Evolutionary conservation across 139 green algal genomes (phyloP).

Genomic region (Eudorina sp.): DNA sequence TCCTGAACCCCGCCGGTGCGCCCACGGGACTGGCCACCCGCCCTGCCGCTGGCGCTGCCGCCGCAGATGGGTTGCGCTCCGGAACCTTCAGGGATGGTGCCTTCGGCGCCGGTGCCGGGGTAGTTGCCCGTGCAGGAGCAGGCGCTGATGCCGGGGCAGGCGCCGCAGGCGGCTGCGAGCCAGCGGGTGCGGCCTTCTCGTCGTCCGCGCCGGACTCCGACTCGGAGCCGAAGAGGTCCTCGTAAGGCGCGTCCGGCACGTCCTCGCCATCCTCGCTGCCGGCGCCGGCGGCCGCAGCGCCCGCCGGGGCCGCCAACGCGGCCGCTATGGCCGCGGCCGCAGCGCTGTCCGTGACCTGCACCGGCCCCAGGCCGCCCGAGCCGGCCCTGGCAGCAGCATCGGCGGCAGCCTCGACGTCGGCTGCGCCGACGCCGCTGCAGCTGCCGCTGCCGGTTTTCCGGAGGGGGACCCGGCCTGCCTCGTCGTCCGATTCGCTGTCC

Average conservation of each 20-base stretch:
- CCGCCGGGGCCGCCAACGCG: too few species aligned
- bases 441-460: background rate
- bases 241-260: background rate
- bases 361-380: background rate
- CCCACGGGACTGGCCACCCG: too few species aligned
- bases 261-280: background rate
- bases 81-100: too few species aligned
- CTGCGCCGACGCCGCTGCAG: background rate
- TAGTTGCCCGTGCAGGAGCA: too few species aligned
- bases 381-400: background rate
- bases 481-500: background rate
- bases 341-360: too few species aligned
- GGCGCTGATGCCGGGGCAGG: too few species aligned
- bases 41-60: too few species aligned
- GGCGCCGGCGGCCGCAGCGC: background rate
- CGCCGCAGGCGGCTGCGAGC: too few species aligned
- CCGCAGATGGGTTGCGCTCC: too few species aligned
- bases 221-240: slow-evolving; percentile 34
- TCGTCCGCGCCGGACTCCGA: background rate
- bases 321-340: background rate
- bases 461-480: too few species aligned
- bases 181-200: background rate
- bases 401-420: background rate
- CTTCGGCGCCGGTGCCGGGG: too few species aligned
- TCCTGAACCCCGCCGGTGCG: too few species aligned